Evolutionary conservation across 495 filamentous ascomycete genomes (phyloP), one percentile per base, ranked within the genome.

Genomic region (Darksidea phi): DNA sequence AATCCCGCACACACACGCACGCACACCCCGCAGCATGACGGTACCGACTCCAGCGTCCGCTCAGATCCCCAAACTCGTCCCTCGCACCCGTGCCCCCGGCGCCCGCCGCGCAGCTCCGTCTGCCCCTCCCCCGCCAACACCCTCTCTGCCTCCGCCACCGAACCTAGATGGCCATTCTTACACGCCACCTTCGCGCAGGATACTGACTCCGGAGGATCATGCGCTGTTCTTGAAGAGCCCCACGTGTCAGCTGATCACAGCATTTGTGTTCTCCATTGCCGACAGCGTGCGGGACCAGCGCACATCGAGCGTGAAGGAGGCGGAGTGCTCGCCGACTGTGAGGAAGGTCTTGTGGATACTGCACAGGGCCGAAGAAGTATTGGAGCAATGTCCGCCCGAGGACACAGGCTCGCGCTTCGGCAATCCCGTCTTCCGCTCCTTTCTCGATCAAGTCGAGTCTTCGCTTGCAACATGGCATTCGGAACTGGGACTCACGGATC

Each of bases 381-480:
- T 93, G 6, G 73, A 76, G 1, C 73, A 80, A 25, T 84, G 86
- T 47, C 95, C 95, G 1, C 86, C 95, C 1, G 79, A 88, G 61
- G 90, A 97, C 55, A 86, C 89, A 64, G 88, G 89, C 24, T 96
- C 91, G 5, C 83, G 94, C 37, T 99, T 99, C 68, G 95, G 94
- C 28, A 99, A 99, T 73, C 90, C 89, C 52, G 80, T 86, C 28
- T 99, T 99, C 75, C 86, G 90, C 56, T 74, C 81, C 61, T 90
- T 95, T 67, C 82, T 96, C 57, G 88, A 95, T 74, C 83, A 84
- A 50, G 79, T 90, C 24, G 78, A 79, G n/a, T 72, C 75, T 43
- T 72, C 76, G 23, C 72, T 77, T n/a, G 56, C 74, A 20, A n/a
- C 26, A 21, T 88, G 85, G 84, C 85, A 88, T 69, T 50, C 71